Conservation (phyloP, 2,329 filamentous ascomycete genomes). For the Uncinocarpus reesii region DNA sequence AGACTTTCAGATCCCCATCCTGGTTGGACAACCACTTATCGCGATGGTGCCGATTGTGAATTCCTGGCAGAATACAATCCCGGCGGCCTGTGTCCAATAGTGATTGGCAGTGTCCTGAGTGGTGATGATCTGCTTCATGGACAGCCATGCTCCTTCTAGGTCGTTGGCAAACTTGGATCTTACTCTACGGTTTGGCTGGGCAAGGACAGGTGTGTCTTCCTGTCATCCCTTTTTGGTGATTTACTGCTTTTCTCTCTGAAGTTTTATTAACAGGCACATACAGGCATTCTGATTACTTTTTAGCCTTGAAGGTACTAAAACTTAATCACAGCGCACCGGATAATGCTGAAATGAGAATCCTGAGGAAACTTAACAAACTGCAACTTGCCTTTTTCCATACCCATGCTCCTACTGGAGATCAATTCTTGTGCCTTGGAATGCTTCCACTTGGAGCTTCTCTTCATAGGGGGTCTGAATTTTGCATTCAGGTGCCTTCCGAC, state of each 20-base stretch:
- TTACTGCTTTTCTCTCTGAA: background rate
- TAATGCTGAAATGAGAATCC: conserved; percentile 14
- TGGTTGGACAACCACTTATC: too few relatives aligned
- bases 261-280: background rate
- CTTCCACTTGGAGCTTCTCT: conserved; percentile 12
- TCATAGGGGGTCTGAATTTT: background rate
- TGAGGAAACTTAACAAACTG: conserved; percentile 13
- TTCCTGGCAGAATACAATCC: too few relatives aligned
- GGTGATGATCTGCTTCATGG: conserved; percentile 11
- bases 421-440: conserved; percentile 14
- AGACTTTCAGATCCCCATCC: too few relatives aligned
- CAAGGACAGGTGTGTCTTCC: conserved; percentile 7
- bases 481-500: background rate
- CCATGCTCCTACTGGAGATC: conserved; percentile 4
- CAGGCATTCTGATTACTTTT: conserved; percentile 1
- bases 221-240: background rate
- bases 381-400: conserved; percentile 13
- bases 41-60: too few relatives aligned
- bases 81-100: conserved; percentile 8
- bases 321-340: conserved; percentile 9
- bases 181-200: conserved; percentile 17
- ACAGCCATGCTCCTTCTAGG: conserved; percentile 11
- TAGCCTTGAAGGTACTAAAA: conserved; percentile 12
- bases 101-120: conserved; percentile 13
- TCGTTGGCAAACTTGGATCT: conserved; percentile 16